Base-by-base conservation (phyloP, 257 asterid genomes). In the Catharanthus roseus region DNA sequence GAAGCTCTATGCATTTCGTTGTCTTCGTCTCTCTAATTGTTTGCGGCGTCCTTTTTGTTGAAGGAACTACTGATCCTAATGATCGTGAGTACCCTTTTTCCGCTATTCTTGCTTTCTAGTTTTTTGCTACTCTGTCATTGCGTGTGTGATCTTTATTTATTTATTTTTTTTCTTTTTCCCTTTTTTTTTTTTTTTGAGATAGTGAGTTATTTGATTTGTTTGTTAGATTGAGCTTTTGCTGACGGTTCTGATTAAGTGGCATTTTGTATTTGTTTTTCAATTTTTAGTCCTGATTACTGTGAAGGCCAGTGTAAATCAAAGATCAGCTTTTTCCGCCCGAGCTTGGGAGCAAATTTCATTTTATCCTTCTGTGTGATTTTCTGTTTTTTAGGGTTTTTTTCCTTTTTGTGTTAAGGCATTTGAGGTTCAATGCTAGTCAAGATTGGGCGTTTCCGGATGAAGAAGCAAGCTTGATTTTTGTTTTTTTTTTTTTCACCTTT, bases 11-110 rank as follows among this genome's bases (percentile, higher is more conserved):
- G 42, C 58, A 65, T 51, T 77, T 66, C 50, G n/a, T 82, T 50
- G 42, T 72, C 54, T 74, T 82, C 77, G 66, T 87, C 74, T 70
- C 79, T 34, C 74, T 81, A 21, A 74, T 76, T 77, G 31, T 80
- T 33, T 80, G 68, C 74, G 9, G 65, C 75, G 76, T 77, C 6
- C 29, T 50, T 79, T 39, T 75, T 63, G 82, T 77, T 44, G 60
- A 72, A 56, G 90, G 83, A 67, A 70, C 79, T 70, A 89, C 97
- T 79, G 93, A 89, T 83, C 84, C 92, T 31, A 84, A 75, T 75
- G 96, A 91, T 65, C 81, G 99, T 93, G 74, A 78, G 78, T 57
- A 26, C 61, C 69, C 65, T 49, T 55, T 44, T 34, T 70, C n/a
- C n/a, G 53, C 38, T 60, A 31, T 29, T 60, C 11, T 31, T 70